Evolutionary conservation across 768 basidiomycete genomes (phyloP).

Genomic region (Lactarius pseudohatsudake): DNA sequence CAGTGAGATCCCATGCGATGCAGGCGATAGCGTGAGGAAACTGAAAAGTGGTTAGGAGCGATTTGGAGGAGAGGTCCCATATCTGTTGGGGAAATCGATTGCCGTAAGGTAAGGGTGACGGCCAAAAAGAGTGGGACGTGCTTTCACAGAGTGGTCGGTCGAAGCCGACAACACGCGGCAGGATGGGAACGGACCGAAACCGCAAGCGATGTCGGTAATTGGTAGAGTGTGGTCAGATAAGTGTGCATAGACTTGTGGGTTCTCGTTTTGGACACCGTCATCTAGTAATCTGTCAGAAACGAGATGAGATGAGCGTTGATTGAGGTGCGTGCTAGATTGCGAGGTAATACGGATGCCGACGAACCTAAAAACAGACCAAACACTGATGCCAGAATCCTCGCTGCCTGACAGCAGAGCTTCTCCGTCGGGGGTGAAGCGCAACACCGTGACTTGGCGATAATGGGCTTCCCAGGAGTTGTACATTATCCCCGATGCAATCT

Average conservation of each 20-base stretch:
- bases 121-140: conserved; percentile 35
- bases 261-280: conserved; percentile 69
- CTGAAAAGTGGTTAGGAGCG: conserved; percentile 82
- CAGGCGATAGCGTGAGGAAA: conserved; percentile 75
- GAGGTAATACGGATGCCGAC: conserved; percentile 33
- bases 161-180: conserved; percentile 80
- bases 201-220: conserved; percentile 77
- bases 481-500: conserved; percentile 93
- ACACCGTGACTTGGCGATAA: conserved; percentile 82
- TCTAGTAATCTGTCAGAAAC: conserved; percentile 61
- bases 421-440: conserved; percentile 84
- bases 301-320: conserved; percentile 1
- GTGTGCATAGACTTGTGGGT: conserved; percentile 73
- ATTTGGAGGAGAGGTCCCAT: conserved; percentile 75
- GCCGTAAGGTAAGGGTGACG: not conserved
- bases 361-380: conserved; percentile 89
- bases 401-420: conserved; percentile 80
- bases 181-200: conserved; percentile 74
- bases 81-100: conserved; percentile 46
- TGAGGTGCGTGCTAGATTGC: not conserved
- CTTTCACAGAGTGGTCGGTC: conserved; percentile 90
- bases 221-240: conserved; percentile 92
- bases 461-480: conserved; percentile 94
- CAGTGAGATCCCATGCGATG: conserved; percentile 78
- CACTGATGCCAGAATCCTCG: conserved; percentile 84